phyloP scores from a whole-genome alignment of 495 filamentous ascomycete species.

The Penicillium goetzii region DNA sequence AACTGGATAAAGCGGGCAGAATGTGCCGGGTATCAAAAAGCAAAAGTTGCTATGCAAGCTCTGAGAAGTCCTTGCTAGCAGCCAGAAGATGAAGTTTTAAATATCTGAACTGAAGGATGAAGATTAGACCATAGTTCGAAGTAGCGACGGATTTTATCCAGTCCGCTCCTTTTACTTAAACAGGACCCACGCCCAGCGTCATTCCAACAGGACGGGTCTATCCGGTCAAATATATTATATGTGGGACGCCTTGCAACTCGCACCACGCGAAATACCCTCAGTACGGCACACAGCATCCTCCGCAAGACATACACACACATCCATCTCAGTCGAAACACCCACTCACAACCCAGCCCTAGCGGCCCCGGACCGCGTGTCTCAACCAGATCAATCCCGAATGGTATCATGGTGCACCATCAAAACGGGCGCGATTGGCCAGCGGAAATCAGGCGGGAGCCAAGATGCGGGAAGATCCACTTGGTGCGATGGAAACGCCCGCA shows the following conservation, averaged over 20 bases:
- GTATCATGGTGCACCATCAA: not conserved
- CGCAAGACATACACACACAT: not conserved
- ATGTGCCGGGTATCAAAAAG: not conserved
- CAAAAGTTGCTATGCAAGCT: not conserved
- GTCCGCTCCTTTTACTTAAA: not conserved
- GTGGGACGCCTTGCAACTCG: not conserved
- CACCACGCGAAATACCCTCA: not conserved
- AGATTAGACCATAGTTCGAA: not conserved
- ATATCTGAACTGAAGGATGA: not conserved
- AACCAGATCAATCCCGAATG: not conserved
- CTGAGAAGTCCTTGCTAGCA: not conserved
- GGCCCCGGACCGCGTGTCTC: not conserved
- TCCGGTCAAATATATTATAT: not conserved
- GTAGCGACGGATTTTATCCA: not conserved
- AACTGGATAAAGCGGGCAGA: not conserved
- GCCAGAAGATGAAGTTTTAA: not conserved
- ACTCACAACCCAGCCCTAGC: not conserved
- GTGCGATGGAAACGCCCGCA: conserved; percentile 1
- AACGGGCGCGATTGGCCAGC: not conserved
- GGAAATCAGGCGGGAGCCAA: not conserved
- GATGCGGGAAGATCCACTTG: conserved; percentile 2
- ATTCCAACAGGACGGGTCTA: not conserved
- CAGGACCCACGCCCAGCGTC: not conserved
- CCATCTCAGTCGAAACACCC: not conserved
- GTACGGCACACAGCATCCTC: not conserved